Conservation (phyloP, 2,329 filamentous ascomycete species). For the Ascochyta rabiei region DNA sequence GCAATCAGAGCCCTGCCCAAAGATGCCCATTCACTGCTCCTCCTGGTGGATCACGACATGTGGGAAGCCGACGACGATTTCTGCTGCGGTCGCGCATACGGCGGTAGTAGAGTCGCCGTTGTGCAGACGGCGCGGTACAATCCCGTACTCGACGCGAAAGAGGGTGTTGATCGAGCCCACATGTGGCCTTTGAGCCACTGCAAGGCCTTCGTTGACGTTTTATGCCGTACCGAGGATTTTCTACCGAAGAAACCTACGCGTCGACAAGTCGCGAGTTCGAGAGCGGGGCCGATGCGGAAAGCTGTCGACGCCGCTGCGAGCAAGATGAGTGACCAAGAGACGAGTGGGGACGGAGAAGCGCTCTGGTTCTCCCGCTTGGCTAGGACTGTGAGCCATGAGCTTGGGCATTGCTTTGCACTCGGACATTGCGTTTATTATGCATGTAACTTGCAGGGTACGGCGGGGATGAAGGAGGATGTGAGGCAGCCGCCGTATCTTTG, state of each 20-base stretch:
- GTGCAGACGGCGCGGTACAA: constrained; percentile 68
- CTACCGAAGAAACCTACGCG: constrained; percentile 16
- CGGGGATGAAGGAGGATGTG: constrained; percentile 62
- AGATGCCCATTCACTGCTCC: constrained; percentile 64
- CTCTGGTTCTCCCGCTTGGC: constrained; percentile 65
- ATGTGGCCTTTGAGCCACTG: constrained; percentile 72
- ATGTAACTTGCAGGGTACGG: constrained; percentile 68
- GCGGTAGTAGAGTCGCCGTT: constrained; percentile 65
- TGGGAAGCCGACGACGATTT: constrained; percentile 72
- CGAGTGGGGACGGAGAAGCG: constrained; percentile 19
- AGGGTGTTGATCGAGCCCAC: constrained; percentile 59
- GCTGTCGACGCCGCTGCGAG: constrained; percentile 20
- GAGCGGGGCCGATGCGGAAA: constrained; percentile 18
- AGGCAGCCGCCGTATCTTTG: constrained; percentile 69
- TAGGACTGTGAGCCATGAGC: constrained; percentile 64
- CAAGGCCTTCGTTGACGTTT: constrained; percentile 53
- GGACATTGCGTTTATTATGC: constrained; percentile 70
- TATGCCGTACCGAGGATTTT: constrained; percentile 44
- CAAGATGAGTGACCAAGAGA: too few relatives aligned
- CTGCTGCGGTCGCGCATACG: constrained; percentile 70
- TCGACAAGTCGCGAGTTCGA: constrained; percentile 17
- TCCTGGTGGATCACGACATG: constrained; percentile 67
- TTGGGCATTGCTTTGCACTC: constrained; percentile 70
- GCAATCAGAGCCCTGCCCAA: constrained; percentile 59
- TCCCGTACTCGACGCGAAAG: constrained; percentile 52